Conservation (phyloP, 164 flowering plant genomes). For the Sextonia rubra region DNA sequence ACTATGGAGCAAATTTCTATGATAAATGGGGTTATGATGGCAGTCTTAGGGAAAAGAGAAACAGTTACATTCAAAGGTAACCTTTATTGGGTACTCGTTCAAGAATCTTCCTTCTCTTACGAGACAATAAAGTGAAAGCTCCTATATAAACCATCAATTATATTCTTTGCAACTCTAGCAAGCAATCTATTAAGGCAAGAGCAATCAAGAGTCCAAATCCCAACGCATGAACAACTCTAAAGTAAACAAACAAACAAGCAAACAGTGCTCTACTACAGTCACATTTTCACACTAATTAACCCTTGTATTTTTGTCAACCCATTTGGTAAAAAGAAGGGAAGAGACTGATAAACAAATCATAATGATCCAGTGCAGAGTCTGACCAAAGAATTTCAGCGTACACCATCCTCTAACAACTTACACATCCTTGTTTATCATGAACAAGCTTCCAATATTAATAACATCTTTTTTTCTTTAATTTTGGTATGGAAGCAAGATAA, state of each 20-base stretch:
- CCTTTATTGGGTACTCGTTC: slow-evolving; percentile 6
- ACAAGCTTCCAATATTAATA: neutral
- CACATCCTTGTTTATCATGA: neutral
- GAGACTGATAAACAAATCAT: neutral
- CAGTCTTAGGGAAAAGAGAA: slow-evolving; percentile 10
- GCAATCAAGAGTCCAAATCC: slow-evolving; percentile 5
- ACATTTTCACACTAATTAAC: slow-evolving; percentile 13
- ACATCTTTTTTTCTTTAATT: neutral
- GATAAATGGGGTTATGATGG: slow-evolving; percentile 15
- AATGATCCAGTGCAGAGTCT: neutral
- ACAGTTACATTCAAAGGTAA: slow-evolving; percentile 8
- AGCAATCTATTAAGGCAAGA: slow-evolving; percentile 9
- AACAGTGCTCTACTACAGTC: slow-evolving; percentile 1
- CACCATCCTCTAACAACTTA: neutral
- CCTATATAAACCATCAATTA: neutral
- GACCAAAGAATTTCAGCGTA: neutral
- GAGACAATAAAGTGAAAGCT: slow-evolving; percentile 15
- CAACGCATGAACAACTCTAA: neutral
- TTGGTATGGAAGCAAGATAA: neutral
- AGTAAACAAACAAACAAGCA: neutral
- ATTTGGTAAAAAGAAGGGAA: slow-evolving; percentile 3
- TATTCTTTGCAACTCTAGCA: slow-evolving; percentile 19
- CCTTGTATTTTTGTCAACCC: slow-evolving; percentile 10
- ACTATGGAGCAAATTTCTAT: slow-evolving; percentile 1
- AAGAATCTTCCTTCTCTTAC: slow-evolving; percentile 8